Evolutionary conservation across 2,329 filamentous ascomycete genomes (phyloP), one percentile per base, ranked within the genome.

Genomic region (Calonectria pseudoturangicola): DNA sequence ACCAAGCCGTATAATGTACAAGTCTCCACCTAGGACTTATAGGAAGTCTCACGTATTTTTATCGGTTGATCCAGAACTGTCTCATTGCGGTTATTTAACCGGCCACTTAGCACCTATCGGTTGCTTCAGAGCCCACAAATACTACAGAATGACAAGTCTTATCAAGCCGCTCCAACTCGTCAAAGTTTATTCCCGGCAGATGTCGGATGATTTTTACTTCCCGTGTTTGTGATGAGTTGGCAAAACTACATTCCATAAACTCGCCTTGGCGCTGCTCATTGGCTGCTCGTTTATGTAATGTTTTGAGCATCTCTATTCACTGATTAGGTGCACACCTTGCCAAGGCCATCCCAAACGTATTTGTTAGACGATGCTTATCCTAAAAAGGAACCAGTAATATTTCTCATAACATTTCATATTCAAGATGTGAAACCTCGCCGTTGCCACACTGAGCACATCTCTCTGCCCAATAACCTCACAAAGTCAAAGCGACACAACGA

Each of bases 161-260:
- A 58, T 8, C 33, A 39, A 39, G 54, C 30, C 54, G 25, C 16
- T 12, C 36, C 30, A 4, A 39, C 21, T 21, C n/a, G 43, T 12
- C 18, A 45, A 45, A n/a, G 16, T 27, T 39, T 27, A 16, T n/a
- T 58, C 54, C 54, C 33, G n/a, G 30, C n/a, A 13, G 15, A 13
- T 15, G 39, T 39, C 33, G 12, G 12, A 58, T 12, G n/a, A 25
- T 13, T 25, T 36, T 58, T 13, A 12, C 30, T 16, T 7, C 18
- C 54, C 33, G n/a, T 58, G 30, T n/a, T n/a, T 39, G 30, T 58
- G 30, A 58, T 39, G 33, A 58, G n/a, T 7, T 58, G 54, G 33
- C 54, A 39, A n/a, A 21, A 16, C 36, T 33, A 25, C n/a, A 25
- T 58, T 51, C 36, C 0, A 21, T 39, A 13, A 13, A 25, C 36